Evolutionary conservation across 345 rosid species (phyloP).

Genomic region (Isatis tinctoria): DNA sequence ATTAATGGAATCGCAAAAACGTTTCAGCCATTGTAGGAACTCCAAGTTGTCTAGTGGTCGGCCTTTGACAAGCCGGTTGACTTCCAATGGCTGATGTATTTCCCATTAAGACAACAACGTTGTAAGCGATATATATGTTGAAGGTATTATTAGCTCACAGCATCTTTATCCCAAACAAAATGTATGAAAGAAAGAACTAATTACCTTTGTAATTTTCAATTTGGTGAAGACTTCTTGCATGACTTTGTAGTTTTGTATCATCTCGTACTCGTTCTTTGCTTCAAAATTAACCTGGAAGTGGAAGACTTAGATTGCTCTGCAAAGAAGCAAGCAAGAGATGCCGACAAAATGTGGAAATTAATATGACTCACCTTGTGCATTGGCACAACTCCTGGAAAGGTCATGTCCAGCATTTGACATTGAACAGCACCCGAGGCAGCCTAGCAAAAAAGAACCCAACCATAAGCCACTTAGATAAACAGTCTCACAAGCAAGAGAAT

Average conservation of each 20-base stretch:
- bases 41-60: slow-evolving; percentile 97
- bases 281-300: slow-evolving; percentile 78
- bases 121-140: not conserved
- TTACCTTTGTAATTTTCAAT: slow-evolving; percentile 85
- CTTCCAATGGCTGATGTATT: slow-evolving; percentile 77
- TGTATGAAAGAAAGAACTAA: not conserved
- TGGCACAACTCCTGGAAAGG: slow-evolving; percentile 92
- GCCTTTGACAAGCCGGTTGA: slow-evolving; percentile 86
- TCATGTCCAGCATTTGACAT: slow-evolving; percentile 96
- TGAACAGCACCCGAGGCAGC: slow-evolving; percentile 99
- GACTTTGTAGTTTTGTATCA: slow-evolving; percentile 96
- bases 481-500: slow-evolving; percentile 5
- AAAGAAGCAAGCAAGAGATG: not conserved
- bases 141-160: not conserved
- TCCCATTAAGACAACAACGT: not conserved
- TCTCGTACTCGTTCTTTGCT: slow-evolving; percentile 92
- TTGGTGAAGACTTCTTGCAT: slow-evolving; percentile 93
- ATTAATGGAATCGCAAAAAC: slow-evolving; percentile 91
- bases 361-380: slow-evolving; percentile 77
- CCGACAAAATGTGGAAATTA: not conserved
- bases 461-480: slow-evolving; percentile 11
- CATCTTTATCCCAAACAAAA: not conserved
- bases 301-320: not conserved
- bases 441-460: slow-evolving; percentile 24
- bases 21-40: slow-evolving; percentile 93